Percentiles rank a stretch among this genome's conserved stretches.
Evolutionary conservation across 176 grass and related monocot genomes (phyloP).

Genomic region (Cocos nucifera): DNA sequence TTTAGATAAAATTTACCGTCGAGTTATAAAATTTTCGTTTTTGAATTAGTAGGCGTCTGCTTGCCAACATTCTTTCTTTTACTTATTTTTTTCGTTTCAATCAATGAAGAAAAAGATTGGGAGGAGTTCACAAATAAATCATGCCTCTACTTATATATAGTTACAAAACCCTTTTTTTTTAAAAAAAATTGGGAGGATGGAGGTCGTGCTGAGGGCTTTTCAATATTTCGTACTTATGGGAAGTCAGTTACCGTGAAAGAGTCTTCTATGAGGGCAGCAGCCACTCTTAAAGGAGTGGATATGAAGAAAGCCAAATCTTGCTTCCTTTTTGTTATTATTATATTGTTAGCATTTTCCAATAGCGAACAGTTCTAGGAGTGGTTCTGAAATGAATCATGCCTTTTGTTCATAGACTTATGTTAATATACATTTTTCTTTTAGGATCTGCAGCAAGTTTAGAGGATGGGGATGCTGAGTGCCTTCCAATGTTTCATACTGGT

Average conservation of each 20-base stretch:
- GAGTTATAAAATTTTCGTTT: no score
- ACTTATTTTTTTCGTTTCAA: no score
- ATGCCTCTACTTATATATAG: neutral
- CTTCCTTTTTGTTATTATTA: neutral
- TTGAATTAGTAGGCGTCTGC: no score
- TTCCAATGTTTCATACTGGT: constrained; percentile 11
- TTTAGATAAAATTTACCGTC: no score
- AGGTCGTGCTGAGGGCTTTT: constrained; percentile 5
- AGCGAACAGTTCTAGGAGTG: constrained; percentile 17
- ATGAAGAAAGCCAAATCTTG: constrained; percentile 11
- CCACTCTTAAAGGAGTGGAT: constrained; percentile 32
- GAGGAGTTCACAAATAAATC: neutral
- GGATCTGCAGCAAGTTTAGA: neutral
- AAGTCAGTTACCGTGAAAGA: constrained; percentile 35
- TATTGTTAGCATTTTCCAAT: neutral
- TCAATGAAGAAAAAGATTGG: no score
- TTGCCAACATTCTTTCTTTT: no score
- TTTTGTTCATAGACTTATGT: neutral
- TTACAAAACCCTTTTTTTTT: neutral
- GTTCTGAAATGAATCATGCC: neutral
- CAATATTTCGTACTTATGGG: constrained; percentile 24
- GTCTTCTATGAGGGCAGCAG: constrained; percentile 22
- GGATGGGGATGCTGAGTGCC: neutral
- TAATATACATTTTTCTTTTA: neutral
- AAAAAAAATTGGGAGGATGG: neutral